Conservation (phyloP, 1,284 basidiomycete genomes). For the Inonotus hispidus region DNA sequence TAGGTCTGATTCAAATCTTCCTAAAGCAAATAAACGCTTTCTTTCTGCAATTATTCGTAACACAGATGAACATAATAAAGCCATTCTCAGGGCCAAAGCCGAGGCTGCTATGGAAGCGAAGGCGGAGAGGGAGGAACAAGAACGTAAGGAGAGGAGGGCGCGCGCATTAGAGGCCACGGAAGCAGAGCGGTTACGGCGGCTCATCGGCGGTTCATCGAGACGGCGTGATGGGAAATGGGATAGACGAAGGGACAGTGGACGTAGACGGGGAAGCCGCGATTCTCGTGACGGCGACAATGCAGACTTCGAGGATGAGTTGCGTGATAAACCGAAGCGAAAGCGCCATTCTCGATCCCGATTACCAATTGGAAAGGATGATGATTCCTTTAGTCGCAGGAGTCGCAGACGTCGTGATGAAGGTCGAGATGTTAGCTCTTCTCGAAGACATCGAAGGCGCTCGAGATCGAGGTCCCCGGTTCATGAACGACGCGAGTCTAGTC, state of each 20-base stretch:
- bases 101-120: constrained; percentile 69
- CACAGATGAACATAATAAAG: constrained; percentile 90
- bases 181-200: constrained; percentile 51
- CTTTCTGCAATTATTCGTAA: constrained; percentile 81
- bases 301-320: constrained; percentile 35
- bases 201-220: constrained; percentile 29
- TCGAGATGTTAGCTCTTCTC: not conserved
- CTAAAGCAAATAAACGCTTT: constrained; percentile 88
- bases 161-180: constrained; percentile 67
- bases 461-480: constrained; percentile 10
- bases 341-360: constrained; percentile 23
- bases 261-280: constrained; percentile 32
- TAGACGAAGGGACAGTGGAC: constrained; percentile 27
- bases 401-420: constrained; percentile 9
- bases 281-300: constrained; percentile 33
- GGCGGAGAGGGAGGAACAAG: constrained; percentile 54
- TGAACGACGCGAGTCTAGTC: not conserved
- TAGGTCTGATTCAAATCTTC: constrained; percentile 55
- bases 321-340: constrained; percentile 24
- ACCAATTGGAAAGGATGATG: constrained; percentile 12
- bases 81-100: constrained; percentile 73
- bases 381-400: constrained; percentile 13
- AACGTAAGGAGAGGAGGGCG: constrained; percentile 50
- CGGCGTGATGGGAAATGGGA: constrained; percentile 29
- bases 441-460: constrained; percentile 3